Evolutionary conservation across 345 rosid species (phyloP).

Genomic region (Lepidium aucheri): DNA sequence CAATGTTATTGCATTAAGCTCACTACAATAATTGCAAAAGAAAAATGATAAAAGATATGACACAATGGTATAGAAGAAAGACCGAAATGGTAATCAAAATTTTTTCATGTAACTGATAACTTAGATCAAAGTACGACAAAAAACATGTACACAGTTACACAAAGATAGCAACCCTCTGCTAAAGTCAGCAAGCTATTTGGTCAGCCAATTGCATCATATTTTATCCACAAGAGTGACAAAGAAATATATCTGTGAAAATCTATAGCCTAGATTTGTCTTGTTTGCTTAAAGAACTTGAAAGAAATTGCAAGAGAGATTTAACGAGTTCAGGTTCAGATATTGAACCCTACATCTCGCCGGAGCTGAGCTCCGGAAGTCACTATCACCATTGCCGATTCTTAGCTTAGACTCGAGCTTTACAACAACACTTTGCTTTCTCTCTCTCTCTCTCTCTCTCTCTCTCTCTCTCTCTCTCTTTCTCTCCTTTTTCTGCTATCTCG

Average conservation of each 20-base stretch:
- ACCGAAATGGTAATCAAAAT: not conserved
- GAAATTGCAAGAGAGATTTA: too few species aligned
- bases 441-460: too few species aligned
- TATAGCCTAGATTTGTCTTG: too few species aligned
- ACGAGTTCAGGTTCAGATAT: too few species aligned
- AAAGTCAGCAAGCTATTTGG: not conserved
- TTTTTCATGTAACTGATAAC: not conserved
- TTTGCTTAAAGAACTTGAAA: too few species aligned
- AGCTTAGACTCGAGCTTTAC: too few species aligned
- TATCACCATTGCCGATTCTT: too few species aligned
- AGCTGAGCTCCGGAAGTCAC: too few species aligned
- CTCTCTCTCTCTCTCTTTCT: too few species aligned
- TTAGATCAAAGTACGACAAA: not conserved
- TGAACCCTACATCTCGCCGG: too few species aligned
- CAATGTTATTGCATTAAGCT: not conserved
- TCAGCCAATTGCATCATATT: not conserved
- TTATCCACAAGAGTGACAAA: not conserved
- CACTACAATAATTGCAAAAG: not conserved
- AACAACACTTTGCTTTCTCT: too few species aligned
- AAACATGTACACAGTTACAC: not conserved
- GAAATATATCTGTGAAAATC: not conserved
- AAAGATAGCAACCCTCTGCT: not conserved
- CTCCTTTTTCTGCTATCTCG: too few species aligned
- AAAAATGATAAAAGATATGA: not conserved
- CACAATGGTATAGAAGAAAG: not conserved